Evolutionary conservation across 75 land plant genomes (phyloP), one percentile per base, ranked within the genome.

Genomic region (Azolla pinnata): DNA sequence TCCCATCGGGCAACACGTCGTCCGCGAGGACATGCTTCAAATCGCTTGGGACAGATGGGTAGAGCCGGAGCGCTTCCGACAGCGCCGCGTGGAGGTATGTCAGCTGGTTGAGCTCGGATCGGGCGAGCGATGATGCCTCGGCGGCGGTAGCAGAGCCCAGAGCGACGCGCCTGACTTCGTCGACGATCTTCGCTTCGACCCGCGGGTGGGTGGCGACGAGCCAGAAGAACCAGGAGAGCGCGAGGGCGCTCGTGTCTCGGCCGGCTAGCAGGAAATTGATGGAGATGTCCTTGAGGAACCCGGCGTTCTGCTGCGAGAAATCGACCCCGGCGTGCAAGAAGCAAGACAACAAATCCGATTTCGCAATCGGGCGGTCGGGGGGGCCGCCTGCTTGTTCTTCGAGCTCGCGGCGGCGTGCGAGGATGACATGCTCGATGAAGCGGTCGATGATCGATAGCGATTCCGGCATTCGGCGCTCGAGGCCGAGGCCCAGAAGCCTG

Each of bases 171-270:
- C 19, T 19, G 29, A 85, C 64, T 47, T 77, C 81, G 2, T 31
- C 54, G 31, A 27, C 40, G 8, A 80, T 61, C 12, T 29, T 54
- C 24, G 17, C 12, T 60, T 80, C 75, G 8, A 67, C 60, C 0
- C 24, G 33, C 2, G 72, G 80, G 48, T 72, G 70, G 12, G 27
- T 29, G 25, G 62, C 32, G 48, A 80, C 44, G 0, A 80, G 72
- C 80, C 80, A 80, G 62, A 80, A 80, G 58, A 80, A 80, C 83
- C 83, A 80, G 8, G 62, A 53, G 31, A 80, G 62, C 0, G 70
- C 79, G 2, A 75, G 33, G 14, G 83, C 69, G 28, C 77, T 64
- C 9, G 70, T 71, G 29, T 81, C 83, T 27, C 76, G 61, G 0
- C 83, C 83, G 38, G 83, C 83, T 29, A 81, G 60, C 18, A 81